A percentile compares a stretch with the other conserved stretches of the same genome.
phyloP scores from a whole-genome alignment of 148 eudicot genomes.

The Chenopodium berlandieri region DNA sequence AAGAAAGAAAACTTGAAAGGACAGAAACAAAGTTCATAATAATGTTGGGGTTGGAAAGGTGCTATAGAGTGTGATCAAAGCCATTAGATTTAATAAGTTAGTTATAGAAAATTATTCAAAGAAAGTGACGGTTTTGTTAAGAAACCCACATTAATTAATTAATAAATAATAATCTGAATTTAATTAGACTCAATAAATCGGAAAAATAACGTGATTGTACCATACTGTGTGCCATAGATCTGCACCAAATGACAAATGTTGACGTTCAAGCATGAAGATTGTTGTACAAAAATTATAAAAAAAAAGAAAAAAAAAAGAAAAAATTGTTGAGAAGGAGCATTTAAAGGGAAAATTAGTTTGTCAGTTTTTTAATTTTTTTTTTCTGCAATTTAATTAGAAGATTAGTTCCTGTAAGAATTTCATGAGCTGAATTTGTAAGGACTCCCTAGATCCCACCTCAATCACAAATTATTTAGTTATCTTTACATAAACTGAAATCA shows the following conservation, averaged over 20 bases:
- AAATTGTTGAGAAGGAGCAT: too few species aligned
- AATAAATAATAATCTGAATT: not conserved
- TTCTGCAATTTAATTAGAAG: too few species aligned
- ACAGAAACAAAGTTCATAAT: conserved; percentile 19
- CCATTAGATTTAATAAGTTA: not conserved
- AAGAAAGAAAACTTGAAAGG: conserved; percentile 19
- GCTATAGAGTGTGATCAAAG: conserved; percentile 34
- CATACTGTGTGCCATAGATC: conserved; percentile 15
- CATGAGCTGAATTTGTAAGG: too few species aligned
- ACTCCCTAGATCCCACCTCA: too few species aligned
- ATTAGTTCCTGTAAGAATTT: too few species aligned
- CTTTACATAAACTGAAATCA: too few species aligned
- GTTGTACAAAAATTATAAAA: not conserved
- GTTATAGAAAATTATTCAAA: not conserved
- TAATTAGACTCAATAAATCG: not conserved
- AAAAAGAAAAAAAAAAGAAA: not conserved
- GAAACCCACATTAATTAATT: conserved; percentile 1
- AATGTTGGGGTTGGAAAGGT: conserved; percentile 19
- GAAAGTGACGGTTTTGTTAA: conserved; percentile 29
- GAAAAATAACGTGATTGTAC: conserved; percentile 18
- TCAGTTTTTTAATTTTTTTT: too few species aligned
- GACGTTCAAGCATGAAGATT: conserved; percentile 13
- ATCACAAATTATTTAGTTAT: too few species aligned
- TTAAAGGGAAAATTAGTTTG: too few species aligned
- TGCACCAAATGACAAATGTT: conserved; percentile 7